Evolutionary conservation across 108 stramenopile genomes (phyloP).

Genomic region (Pseudonitzschia multistriata): DNA sequence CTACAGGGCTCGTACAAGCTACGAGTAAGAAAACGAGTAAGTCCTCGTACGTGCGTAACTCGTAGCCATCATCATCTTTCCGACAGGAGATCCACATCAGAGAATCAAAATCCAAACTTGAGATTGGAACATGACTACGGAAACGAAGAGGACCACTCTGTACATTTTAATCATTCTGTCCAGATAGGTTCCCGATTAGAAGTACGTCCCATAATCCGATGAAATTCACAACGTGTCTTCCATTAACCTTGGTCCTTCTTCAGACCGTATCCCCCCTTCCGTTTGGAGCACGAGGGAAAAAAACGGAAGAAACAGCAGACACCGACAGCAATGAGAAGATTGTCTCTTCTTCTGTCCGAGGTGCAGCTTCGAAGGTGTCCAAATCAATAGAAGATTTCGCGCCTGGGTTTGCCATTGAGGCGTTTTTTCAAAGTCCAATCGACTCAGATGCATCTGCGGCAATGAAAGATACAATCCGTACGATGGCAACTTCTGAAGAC

Average conservation of each 20-base stretch:
- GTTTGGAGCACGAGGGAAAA: not conserved
- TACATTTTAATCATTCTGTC: no score
- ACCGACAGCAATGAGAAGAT: not conserved
- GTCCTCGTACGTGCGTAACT: no score
- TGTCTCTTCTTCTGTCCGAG: not conserved
- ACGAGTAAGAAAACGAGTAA: no score
- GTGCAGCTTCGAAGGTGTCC: not conserved
- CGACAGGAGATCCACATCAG: no score
- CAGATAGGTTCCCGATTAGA: no score
- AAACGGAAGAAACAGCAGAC: not conserved
- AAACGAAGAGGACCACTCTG: no score
- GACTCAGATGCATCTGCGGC: not conserved
- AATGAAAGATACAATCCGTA: not conserved
- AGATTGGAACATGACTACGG: no score
- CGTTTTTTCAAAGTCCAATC: not conserved
- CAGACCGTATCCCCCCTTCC: not conserved
- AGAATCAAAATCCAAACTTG: no score
- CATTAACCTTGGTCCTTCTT: not conserved
- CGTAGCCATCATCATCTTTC: no score
- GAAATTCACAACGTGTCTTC: not conserved
- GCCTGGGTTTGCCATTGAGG: not conserved
- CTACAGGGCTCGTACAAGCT: no score
- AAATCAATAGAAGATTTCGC: not conserved
- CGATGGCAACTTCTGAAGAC: conserved; percentile 7
- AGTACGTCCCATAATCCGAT: no score